Evolutionary conservation across 768 basidiomycete genomes (phyloP).

Genomic region (Lepiota brunneoincarnata): DNA sequence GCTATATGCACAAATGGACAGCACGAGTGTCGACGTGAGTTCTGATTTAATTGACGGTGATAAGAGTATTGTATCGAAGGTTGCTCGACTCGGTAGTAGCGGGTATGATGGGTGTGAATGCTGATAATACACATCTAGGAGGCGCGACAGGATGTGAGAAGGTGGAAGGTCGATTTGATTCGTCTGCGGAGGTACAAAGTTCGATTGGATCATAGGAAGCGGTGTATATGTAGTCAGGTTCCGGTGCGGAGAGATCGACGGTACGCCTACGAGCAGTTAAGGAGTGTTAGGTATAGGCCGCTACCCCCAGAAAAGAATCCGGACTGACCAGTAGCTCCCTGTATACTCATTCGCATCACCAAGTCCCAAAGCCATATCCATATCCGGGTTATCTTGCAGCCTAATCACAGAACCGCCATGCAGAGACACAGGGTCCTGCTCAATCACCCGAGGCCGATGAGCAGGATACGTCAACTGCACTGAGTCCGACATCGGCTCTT

Average conservation of each 20-base stretch:
- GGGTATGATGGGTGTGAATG: conserved; percentile 24
- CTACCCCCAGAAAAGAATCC: background rate
- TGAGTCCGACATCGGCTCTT: background rate
- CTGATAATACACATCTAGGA: conserved; percentile 23
- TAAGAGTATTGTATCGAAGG: conserved; percentile 13
- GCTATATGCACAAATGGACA: conserved; percentile 27
- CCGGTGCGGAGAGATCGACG: conserved; percentile 12
- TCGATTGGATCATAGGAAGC: conserved; percentile 4
- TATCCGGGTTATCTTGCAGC: background rate
- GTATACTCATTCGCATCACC: conserved; percentile 8
- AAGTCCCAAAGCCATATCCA: conserved; percentile 3
- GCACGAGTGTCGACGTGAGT: conserved; percentile 17
- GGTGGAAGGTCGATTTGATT: conserved; percentile 23
- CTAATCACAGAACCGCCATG: background rate
- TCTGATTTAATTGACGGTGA: conserved; percentile 15
- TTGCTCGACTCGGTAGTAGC: conserved; percentile 16
- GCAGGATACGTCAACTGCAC: background rate
- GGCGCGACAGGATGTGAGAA: conserved; percentile 19
- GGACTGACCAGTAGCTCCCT: conserved; percentile 15
- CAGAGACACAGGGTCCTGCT: background rate
- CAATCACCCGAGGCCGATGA: background rate
- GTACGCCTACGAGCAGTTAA: conserved; percentile 12
- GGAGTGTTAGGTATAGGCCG: background rate
- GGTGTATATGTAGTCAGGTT: conserved; percentile 8
- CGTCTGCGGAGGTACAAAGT: conserved; percentile 5